Evolutionary conservation across 2,329 filamentous ascomycete genomes (phyloP), one percentile per base, ranked within the genome.

Genomic region (Tolypocladium ovalisporum): DNA sequence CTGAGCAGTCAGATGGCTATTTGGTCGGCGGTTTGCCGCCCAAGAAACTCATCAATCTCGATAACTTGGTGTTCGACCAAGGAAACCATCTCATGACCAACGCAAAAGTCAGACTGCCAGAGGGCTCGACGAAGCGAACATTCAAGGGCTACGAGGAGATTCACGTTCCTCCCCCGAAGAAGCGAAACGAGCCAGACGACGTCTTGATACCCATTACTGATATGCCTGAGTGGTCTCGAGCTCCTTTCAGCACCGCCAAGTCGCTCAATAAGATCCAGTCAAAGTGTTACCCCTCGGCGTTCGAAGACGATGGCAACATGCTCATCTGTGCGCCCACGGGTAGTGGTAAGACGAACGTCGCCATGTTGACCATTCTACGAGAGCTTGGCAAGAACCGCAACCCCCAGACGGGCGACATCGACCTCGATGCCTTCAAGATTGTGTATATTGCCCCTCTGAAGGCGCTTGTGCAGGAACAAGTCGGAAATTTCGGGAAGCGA

Each of bases 31-130:
- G 90, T 17, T 78, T 99, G 40, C 89, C 94, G 66, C 94, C 95
- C 2, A 86, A 86, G 63, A 90, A 89, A 68, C 76, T 90, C 51
- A 90, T 99, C 70, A 97, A 97, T 69, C 79, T 99, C 55, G 93
- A 99, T 58, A 97, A 97, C 66, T 83, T 99, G 37, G 83, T 97
- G 42, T 99, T 99, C 69, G 94, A 97, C 65, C 93, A 97, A 73
- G 94, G 94, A 56, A 99, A 97, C 67, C 94, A 99, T 76, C 80
- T 99, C 49, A 99, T 97, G 93, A 97, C 94, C n/a, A 99, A 99
- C 66, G 89, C 91, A 8, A 97, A 91, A 68, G 94, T 99, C 52
- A 88, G 89, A 61, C 80, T 99, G 24, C 94, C 94, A 0, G 90
- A 96, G 69, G 94, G 94, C 13, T 96, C 94, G 2, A 97, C 90